phyloP scores from a whole-genome alignment of 441 rosid species.

The Flueggea neowawraea region DNA sequence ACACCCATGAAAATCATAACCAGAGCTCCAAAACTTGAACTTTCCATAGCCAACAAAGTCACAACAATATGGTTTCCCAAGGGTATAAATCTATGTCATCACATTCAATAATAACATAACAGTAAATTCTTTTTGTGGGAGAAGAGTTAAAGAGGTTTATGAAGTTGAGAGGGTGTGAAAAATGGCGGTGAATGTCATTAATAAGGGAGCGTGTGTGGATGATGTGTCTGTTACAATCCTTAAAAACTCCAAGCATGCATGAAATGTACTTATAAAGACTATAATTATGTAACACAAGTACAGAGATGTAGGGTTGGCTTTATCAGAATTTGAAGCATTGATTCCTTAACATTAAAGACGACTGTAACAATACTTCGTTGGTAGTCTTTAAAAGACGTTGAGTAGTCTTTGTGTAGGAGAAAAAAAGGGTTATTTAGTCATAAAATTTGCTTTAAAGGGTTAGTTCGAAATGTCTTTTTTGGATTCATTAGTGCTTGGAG shows the following conservation, averaged over 20 bases:
- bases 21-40: conserved; percentile 16
- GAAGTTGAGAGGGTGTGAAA: conserved; percentile 24
- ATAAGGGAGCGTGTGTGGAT: conserved; percentile 26
- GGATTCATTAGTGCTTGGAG: too few species aligned
- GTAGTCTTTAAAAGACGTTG: too few species aligned
- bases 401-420: too few species aligned
- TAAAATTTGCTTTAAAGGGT: too few species aligned
- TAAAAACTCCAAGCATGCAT: background rate
- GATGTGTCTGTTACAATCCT: conserved; percentile 5
- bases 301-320: background rate
- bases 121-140: background rate
- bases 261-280: background rate
- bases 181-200: conserved; percentile 27
- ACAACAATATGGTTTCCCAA: background rate
- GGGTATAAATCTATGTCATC: background rate
- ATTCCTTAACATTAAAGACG: too few species aligned
- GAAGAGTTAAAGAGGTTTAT: conserved; percentile 3
- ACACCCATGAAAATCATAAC: conserved; percentile 17
- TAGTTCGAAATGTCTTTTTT: too few species aligned
- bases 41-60: conserved; percentile 1
- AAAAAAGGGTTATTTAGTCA: too few species aligned
- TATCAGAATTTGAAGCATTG: too few species aligned
- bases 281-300: background rate
- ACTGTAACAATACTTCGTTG: too few species aligned
- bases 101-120: background rate